Base-by-base conservation (phyloP, 2,329 filamentous ascomycete genomes). In the Curvularia spicifera region DNA sequence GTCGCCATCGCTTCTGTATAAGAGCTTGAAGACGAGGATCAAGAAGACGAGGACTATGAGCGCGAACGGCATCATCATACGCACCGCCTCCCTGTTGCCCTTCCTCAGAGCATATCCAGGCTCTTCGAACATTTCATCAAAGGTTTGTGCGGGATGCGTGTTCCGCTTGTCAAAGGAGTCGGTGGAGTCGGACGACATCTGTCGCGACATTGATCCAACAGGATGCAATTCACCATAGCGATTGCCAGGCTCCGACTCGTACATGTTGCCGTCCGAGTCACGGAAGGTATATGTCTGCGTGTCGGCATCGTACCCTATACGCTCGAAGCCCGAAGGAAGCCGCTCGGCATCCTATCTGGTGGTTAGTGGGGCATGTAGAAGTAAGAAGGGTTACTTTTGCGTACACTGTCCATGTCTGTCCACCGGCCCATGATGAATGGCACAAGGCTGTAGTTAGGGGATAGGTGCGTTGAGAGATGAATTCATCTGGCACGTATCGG, bases 41-140 rank as follows among this genome's bases (percentile, higher is more conserved):
- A 87, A 71, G 58, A 80, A 82, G 15, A 85, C 65, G 4, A 83
- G 76, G 52, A 85, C 78, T 35, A 87, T 71, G 59, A 86, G 71
- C 53, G 83, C 84, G 72, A 86, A 87, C 68, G 86, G 86, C 67
- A 87, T 77, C 62, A 87, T 75, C n/a, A 80, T 78, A 29, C 84
- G 79, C 80, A 84, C 83, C 5, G 84, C 82, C 31, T 75, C 73
- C 39, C 70, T 51, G 47, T 76, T 63, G 60, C 62, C 52, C 15
- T 54, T 56, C 47, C 67, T 57, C 18, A 74, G 58, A 18, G 52
- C 43, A 24, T 50, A 53, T 51, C 73, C 66, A 12, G 44, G 50
- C 29, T 48, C 51, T 7, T 28, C 18, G 22, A 52, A 20, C 26
- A 68, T 56, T 26, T 71, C 69, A 15, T 43, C 57, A 24, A 59